These are phyloP conservation scores for Camelina hispida DNA, from an alignment of 345 rosid species.

Conservation along the genomic window DNA sequence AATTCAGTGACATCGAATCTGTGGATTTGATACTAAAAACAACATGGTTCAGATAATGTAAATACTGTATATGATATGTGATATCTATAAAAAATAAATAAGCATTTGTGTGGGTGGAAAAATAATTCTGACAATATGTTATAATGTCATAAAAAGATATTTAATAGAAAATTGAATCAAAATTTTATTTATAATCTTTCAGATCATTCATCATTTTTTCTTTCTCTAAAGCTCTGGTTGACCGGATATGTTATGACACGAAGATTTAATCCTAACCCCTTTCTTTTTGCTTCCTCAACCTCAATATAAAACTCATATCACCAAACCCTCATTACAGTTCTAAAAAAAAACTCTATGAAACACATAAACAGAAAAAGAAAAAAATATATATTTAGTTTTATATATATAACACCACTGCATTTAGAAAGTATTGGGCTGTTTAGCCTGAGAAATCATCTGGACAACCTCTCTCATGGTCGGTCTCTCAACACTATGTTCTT, in stretches of 20 bases:
- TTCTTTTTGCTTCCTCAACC: neutral
- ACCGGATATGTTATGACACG: neutral
- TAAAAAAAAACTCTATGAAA: constrained; percentile 34
- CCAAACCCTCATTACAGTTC: constrained; percentile 44
- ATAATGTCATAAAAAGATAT: too few species aligned
- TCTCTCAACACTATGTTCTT: constrained; percentile 90
- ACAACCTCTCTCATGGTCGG: constrained; percentile 96
- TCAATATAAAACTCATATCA: constrained; percentile 38
- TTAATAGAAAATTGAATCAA: too few species aligned
- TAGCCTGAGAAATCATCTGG: constrained; percentile 84
- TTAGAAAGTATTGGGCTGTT: constrained; percentile 55
- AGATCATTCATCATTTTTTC: neutral
- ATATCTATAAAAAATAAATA: too few species aligned
- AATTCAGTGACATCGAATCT: too few species aligned
- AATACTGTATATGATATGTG: too few species aligned
- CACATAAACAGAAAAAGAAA: constrained; percentile 14
- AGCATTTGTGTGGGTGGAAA: too few species aligned
- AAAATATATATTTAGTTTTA: constrained; percentile 1
- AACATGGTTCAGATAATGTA: too few species aligned
- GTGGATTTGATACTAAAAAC: too few species aligned
- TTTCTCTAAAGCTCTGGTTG: constrained; percentile 1
- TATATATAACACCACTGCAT: constrained; percentile 41
- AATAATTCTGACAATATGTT: too few species aligned
- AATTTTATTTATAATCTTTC: neutral
- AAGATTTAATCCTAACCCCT: neutral